These are phyloP conservation scores for Papiliotrema flavescens DNA, from an alignment of 1,284 basidiomycete genomes.

Conservation along the genomic window DNA sequence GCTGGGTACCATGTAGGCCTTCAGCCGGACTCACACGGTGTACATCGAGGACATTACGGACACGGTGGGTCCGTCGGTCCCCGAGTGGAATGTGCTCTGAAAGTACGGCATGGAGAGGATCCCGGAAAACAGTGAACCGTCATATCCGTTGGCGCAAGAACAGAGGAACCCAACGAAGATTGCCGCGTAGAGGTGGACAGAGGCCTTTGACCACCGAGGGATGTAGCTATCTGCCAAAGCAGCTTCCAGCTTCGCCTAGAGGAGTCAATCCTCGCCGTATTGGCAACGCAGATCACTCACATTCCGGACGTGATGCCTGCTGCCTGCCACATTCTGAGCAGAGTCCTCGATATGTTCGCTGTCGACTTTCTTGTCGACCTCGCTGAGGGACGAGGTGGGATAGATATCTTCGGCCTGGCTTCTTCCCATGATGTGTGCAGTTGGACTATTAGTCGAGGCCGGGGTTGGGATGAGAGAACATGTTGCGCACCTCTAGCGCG, in stretches of 20 bases:
- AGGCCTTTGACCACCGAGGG: slow-evolving; percentile 16
- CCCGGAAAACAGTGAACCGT: slow-evolving; percentile 19
- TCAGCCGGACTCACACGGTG: slow-evolving; percentile 22
- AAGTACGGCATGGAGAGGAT: slow-evolving; percentile 26
- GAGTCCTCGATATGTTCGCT: neutral
- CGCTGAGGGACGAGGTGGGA: neutral
- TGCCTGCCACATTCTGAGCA: neutral
- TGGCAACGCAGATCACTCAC: neutral
- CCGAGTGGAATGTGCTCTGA: slow-evolving; percentile 22
- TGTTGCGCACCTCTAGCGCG: neutral
- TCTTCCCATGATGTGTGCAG: neutral
- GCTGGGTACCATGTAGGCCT: neutral
- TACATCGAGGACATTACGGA: slow-evolving; percentile 27
- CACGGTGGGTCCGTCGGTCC: slow-evolving; percentile 19
- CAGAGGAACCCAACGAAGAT: slow-evolving; percentile 30
- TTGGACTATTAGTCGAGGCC: neutral
- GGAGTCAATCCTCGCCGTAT: neutral
- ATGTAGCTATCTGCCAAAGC: slow-evolving; percentile 17
- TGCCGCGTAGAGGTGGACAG: slow-evolving; percentile 19
- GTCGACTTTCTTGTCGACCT: neutral
- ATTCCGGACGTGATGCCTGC: neutral
- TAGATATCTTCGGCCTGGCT: neutral
- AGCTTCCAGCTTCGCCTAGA: neutral
- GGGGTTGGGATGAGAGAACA: too few relatives aligned
- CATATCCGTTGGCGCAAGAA: slow-evolving; percentile 33